Percentiles rank a stretch among this genome's conserved stretches.
These are phyloP conservation scores for Fomes fomentarius DNA, from an alignment of 1,284 basidiomycete species.

Conservation along the genomic window DNA sequence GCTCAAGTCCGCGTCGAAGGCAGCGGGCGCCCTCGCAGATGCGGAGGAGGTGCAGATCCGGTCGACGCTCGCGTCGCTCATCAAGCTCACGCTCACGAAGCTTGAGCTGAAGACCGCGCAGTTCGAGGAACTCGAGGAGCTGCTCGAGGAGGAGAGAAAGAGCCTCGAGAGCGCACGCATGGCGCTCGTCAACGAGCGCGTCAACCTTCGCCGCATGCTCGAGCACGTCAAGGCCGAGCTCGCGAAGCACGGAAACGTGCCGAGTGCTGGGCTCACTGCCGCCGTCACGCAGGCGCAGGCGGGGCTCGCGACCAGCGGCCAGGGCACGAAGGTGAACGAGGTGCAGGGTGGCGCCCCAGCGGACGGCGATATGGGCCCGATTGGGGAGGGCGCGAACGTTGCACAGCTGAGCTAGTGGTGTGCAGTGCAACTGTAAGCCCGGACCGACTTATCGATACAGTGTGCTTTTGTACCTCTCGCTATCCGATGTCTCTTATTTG, in stretches of 20 bases:
- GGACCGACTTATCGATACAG: background rate
- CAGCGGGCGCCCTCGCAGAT: slow-evolving; percentile 82
- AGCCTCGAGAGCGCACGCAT: slow-evolving; percentile 73
- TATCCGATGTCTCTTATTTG: slow-evolving; percentile 6
- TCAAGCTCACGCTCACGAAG: slow-evolving; percentile 91
- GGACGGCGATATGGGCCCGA: slow-evolving; percentile 39
- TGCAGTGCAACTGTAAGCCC: background rate
- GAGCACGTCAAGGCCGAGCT: slow-evolving; percentile 68
- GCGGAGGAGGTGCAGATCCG: slow-evolving; percentile 86
- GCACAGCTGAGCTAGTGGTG: slow-evolving; percentile 31
- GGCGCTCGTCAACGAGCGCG: slow-evolving; percentile 67
- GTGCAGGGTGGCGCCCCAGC: slow-evolving; percentile 40
- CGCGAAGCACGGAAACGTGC: slow-evolving; percentile 44
- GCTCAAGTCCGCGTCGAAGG: slow-evolving; percentile 88
- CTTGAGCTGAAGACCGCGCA: slow-evolving; percentile 92
- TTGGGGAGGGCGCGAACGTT: slow-evolving; percentile 32
- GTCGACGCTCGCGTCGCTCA: slow-evolving; percentile 80
- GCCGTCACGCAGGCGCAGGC: slow-evolving; percentile 39
- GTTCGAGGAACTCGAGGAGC: slow-evolving; percentile 89
- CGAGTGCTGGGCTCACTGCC: slow-evolving; percentile 26
- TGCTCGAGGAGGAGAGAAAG: slow-evolving; percentile 85
- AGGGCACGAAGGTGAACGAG: slow-evolving; percentile 57
- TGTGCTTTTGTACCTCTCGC: slow-evolving; percentile 12
- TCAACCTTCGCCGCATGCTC: slow-evolving; percentile 65
- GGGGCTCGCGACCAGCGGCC: slow-evolving; percentile 53